Evolutionary conservation across 2,329 filamentous ascomycete species (phyloP).

Genomic region (Claviceps humidiphila): DNA sequence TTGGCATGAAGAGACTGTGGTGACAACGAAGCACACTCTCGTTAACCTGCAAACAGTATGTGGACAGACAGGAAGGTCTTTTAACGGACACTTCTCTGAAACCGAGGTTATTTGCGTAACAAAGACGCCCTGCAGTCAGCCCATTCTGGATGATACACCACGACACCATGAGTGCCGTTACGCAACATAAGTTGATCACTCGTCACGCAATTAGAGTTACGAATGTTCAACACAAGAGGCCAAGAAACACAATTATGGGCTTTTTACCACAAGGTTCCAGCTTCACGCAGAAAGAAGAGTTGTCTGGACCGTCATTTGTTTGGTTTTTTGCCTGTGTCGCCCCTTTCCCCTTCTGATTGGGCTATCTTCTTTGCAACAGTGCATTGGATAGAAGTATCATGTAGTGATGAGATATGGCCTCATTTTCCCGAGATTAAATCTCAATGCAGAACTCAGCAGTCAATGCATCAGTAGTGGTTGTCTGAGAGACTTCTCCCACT

Average conservation of each 20-base stretch:
- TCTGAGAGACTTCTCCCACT: constrained; percentile 28
- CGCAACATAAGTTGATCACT: not conserved
- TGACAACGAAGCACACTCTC: not conserved
- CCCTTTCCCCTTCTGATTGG: not conserved
- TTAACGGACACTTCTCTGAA: too few relatives aligned
- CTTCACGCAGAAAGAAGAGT: not conserved
- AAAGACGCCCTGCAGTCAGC: not conserved
- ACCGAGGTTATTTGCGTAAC: not conserved
- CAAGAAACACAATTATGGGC: not conserved
- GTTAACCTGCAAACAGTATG: not conserved
- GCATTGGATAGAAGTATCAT: not conserved
- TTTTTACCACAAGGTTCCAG: not conserved
- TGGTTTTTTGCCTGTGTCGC: not conserved
- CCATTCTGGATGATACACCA: not conserved
- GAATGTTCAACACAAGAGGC: not conserved
- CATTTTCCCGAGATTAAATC: not conserved
- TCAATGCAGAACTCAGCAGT: constrained; percentile 18
- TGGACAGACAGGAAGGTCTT: not conserved
- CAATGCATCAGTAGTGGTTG: constrained; percentile 32
- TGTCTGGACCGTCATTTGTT: too few relatives aligned
- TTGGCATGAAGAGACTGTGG: constrained; percentile 1
- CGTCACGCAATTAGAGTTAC: not conserved
- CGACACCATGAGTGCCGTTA: not conserved
- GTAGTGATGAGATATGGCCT: not conserved
- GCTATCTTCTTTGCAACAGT: not conserved